Evolutionary conservation across 116 monocot species (phyloP), one percentile per base, ranked within the genome.

Genomic region (Posidonia oceanica): DNA sequence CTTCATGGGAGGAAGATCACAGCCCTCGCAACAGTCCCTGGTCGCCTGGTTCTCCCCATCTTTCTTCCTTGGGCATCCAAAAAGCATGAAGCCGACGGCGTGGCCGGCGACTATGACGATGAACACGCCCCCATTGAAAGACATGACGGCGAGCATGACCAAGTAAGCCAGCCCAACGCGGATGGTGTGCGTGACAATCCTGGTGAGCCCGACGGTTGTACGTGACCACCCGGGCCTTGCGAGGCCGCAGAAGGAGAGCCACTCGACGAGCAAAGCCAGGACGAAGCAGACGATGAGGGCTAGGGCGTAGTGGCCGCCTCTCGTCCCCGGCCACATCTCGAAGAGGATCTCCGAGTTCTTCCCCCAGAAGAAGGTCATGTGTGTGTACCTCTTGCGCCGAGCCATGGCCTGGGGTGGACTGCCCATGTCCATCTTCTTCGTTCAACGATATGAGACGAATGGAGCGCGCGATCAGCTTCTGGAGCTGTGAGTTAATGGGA

Each of bases 141-240:
- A 88, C 88, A 88, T 88, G 64, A 83, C 75, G 5, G 88, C 84
- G 18, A 88, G 61, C 88, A 88, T 84, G n/a, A 84, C 70, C 12
- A 80, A 7, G 65, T 80, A 80, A n/a, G 77, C 72, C 36, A 86
- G 52, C 1, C 67, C 86, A 17, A 85, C 71, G 39, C 83, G 72
- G 5, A 74, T 7, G 56, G 73, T 69, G 69, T 83, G 80, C 72
- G 80, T 15, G 54, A 39, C 69, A 2, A 76, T 73, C 70, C 39
- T 63, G 23, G 54, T 39, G 55, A 66, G 36, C 17, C 52, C 39
- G 10, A 37, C 39, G 3, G 40, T 15, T 15, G 17, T 39, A 16
- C 8, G 41, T 4, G 64, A 64, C 64, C 7, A 4, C 6, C 70
- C 70, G 15, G 53, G 58, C 39, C 57, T 36, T 15, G 52, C 14